Evolutionary conservation across 2,329 filamentous ascomycete species (phyloP).

Genomic region (Botrytis hyacinthi): DNA sequence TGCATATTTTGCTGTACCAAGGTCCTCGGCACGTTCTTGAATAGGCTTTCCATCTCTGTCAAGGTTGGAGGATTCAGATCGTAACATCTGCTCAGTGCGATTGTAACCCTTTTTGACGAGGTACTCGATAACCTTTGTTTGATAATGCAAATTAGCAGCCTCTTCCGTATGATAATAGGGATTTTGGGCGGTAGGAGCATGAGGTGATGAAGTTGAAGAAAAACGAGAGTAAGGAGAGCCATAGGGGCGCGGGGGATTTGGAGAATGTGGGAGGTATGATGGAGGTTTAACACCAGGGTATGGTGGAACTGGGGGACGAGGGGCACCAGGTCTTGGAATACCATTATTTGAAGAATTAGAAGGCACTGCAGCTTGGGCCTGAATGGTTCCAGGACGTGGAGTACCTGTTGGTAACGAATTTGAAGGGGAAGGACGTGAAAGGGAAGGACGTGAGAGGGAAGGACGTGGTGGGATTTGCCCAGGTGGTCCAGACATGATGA

Average conservation of each 20-base stretch:
- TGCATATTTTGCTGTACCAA: slow-evolving; percentile 73
- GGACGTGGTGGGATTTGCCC: neutral
- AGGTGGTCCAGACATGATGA: neutral
- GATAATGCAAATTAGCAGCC: neutral
- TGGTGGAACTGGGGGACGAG: neutral
- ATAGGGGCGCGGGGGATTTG: neutral
- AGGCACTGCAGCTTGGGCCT: neutral
- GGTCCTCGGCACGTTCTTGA: slow-evolving; percentile 61
- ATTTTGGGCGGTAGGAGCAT: neutral
- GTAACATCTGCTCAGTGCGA: slow-evolving; percentile 85
- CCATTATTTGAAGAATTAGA: neutral
- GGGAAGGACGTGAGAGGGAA: too few species aligned
- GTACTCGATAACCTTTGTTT: slow-evolving; percentile 78
- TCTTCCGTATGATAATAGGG: neutral
- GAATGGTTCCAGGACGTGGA: neutral
- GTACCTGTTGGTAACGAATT: neutral
- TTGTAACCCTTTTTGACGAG: slow-evolving; percentile 93
- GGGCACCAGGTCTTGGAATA: neutral
- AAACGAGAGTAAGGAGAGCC: neutral
- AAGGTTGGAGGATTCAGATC: slow-evolving; percentile 82
- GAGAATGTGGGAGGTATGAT: neutral
- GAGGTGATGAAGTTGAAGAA: neutral
- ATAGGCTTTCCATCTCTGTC: slow-evolving; percentile 79
- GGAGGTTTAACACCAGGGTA: neutral
- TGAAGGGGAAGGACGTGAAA: neutral